These are phyloP conservation scores for Erythrobasidium yunnanense DNA, from an alignment of 768 basidiomycete species.

Conservation along the genomic window DNA sequence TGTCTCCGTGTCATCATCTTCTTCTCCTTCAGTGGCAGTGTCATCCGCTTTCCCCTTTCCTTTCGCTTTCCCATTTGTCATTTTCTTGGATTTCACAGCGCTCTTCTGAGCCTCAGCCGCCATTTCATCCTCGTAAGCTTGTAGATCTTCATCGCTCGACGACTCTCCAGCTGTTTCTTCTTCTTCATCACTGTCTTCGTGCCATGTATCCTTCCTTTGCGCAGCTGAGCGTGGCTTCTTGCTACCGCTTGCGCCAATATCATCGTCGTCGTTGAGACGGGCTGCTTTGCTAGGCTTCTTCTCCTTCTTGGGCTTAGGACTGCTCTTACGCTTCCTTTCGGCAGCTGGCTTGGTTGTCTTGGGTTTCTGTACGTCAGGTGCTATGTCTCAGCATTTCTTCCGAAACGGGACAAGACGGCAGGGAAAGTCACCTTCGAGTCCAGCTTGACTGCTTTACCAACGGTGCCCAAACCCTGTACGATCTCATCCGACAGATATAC, in stretches of 20 bases:
- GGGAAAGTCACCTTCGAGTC: not conserved
- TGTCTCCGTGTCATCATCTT: not conserved
- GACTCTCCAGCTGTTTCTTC: not conserved
- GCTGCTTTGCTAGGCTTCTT: too few relatives aligned
- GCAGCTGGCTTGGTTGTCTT: slow-evolving; percentile 11
- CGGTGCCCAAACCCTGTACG: not conserved
- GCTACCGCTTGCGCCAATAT: not conserved
- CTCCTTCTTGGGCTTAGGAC: not conserved
- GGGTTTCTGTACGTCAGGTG: too few relatives aligned
- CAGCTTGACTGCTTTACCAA: not conserved
- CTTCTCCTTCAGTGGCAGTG: slow-evolving; percentile 19
- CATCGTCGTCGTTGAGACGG: too few relatives aligned
- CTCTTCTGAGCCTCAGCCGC: not conserved
- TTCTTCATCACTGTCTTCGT: not conserved
- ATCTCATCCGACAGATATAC: not conserved
- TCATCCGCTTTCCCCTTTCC: not conserved
- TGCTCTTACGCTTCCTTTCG: not conserved
- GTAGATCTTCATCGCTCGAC: not conserved
- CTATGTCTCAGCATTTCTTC: too few relatives aligned
- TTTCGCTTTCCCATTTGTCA: slow-evolving; percentile 26
- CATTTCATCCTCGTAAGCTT: not conserved
- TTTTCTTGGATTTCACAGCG: not conserved
- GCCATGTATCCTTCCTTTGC: not conserved
- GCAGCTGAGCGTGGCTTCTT: not conserved
- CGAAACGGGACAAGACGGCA: too few relatives aligned